Evolutionary conservation across 2,329 filamentous ascomycete genomes (phyloP), one percentile per base, ranked within the genome.

Genomic region (Rhynchosporium agropyri): DNA sequence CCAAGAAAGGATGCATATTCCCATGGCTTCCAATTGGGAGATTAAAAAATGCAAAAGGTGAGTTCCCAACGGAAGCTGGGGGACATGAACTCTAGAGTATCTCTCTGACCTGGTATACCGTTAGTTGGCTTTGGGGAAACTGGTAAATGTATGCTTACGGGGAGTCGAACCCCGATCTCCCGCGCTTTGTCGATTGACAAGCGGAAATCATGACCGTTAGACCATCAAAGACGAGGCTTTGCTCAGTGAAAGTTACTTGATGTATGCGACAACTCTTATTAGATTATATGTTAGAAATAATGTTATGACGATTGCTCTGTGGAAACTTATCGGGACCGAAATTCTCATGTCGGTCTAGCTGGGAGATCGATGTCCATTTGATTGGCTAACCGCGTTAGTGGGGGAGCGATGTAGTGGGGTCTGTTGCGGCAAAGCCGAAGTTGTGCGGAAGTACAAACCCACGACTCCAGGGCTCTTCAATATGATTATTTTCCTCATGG

Each of bases 191-290:
- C 49, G 28, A 28, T 63, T 75, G 73, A 75, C 73, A 75, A 75
- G 73, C 73, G 73, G 73, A 75, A 74, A 74, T 75, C 73, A 74
- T 74, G 65, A 74, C 73, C 72, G 71, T 74, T 75, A 74, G 73
- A 75, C 72, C 72, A 74, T 74, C 70, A 71, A 70, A 71, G 71
- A 72, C 61, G 33, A 40, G 36, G 45, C 51, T 59, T 36, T 40
- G 45, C 13, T 20, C 20, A 36, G 33, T 36, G 33, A 36, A 36
- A 42, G 57, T n/a, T 51, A 12, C 43, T 51, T 53, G 26, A 38
- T 57, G 33, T 20, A 3, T 6, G 20, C 1, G 4, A 20, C 20
- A 1, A 0, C 3, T 1, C 31, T 57, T 36, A 45, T 57, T 3
- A 12, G 0, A 3, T 1, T 36, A 57, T 3, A 45, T 46, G n/a